phyloP scores from a whole-genome alignment of 176 grass and related monocot genomes.

The Raddia distichophylla region DNA sequence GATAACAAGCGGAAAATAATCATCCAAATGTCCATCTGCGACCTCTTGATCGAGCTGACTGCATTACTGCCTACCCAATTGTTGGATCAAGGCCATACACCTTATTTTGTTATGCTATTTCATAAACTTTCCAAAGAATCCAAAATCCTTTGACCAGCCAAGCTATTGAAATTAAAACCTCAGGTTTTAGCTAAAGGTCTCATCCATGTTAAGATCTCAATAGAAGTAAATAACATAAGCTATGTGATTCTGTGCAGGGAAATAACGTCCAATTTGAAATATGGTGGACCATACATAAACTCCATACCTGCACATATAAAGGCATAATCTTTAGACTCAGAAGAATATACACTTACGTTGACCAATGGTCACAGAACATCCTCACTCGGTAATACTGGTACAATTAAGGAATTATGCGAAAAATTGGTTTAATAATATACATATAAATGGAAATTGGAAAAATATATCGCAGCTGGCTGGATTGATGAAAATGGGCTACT shows the following conservation, averaged over 20 bases:
- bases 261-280: background rate
- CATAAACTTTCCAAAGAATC: background rate
- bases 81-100: conserved; percentile 50
- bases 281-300: background rate
- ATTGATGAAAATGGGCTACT: too few relatives aligned
- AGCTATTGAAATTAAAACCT: background rate
- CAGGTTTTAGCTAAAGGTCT: background rate
- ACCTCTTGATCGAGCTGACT: conserved; percentile 91
- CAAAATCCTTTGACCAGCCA: background rate
- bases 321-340: conserved; percentile 13
- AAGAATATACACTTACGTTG: background rate
- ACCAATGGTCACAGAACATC: too few relatives aligned
- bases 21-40: conserved; percentile 78
- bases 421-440: too few relatives aligned
- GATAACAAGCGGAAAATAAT: conserved; percentile 97
- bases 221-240: background rate
- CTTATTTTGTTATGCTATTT: background rate
- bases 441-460: too few relatives aligned
- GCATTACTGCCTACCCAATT: conserved; percentile 84
- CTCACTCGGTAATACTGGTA: too few relatives aligned
- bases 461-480: too few relatives aligned
- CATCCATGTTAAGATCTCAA: conserved; percentile 26
- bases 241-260: background rate
- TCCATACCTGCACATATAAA: conserved; percentile 67
- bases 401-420: too few relatives aligned